These are phyloP conservation scores for Cladobotryum protrusum DNA, from an alignment of 2,329 filamentous ascomycete genomes.

Conservation along the genomic window DNA sequence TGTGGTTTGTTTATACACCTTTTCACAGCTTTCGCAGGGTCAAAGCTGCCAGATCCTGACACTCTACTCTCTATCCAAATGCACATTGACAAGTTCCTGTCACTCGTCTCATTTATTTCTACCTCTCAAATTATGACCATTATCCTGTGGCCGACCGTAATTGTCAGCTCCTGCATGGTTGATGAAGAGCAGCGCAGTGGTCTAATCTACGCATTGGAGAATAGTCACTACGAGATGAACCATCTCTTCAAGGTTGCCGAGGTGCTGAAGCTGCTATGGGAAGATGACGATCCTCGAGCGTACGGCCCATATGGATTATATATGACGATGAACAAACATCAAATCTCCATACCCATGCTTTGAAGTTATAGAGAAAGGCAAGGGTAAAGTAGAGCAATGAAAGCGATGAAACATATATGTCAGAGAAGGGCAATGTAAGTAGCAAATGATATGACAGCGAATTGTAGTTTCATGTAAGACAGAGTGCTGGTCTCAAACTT, in stretches of 20 bases:
- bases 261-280: background rate
- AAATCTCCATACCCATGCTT: no score
- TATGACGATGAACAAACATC: background rate
- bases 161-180: background rate
- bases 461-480: no score
- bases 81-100: background rate
- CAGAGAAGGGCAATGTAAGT: no score
- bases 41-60: background rate
- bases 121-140: background rate
- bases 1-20: slow-evolving; percentile 1
- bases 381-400: no score
- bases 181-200: background rate
- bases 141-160: background rate
- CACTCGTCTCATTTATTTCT: background rate
- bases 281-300: background rate
- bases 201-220: background rate
- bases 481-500: no score
- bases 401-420: no score
- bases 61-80: background rate
- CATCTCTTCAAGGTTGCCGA: background rate
- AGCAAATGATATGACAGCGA: no score
- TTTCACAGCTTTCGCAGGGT: background rate
- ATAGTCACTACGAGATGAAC: slow-evolving; percentile 1
- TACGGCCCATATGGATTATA: slow-evolving; percentile 2
- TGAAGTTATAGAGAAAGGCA: no score